Evolutionary conservation across 176 grass and related monocot species (phyloP).

Genomic region (Rhynchospora pubera): DNA sequence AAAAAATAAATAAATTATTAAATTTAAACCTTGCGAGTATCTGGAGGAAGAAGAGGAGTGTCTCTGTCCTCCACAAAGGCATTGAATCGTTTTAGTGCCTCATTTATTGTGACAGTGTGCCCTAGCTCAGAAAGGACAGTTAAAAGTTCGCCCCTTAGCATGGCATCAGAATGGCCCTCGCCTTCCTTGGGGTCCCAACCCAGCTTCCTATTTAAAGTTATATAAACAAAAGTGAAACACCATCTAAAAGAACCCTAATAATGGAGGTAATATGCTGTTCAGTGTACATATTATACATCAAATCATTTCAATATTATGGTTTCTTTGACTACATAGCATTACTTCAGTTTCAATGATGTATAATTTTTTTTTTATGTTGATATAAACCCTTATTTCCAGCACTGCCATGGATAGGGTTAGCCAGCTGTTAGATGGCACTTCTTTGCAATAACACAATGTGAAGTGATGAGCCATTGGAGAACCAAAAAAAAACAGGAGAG

Average conservation of each 20-base stretch:
- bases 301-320: not conserved
- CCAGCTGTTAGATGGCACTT: not conserved
- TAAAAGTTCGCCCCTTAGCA: conserved; percentile 74
- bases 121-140: conserved; percentile 57
- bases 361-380: not conserved
- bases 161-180: conserved; percentile 61
- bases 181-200: conserved; percentile 75
- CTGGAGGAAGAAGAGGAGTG: conserved; percentile 61
- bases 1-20: not conserved
- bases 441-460: not conserved
- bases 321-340: not conserved
- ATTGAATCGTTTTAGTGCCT: conserved; percentile 57
- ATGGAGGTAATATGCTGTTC: not conserved
- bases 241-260: not conserved
- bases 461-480: not conserved
- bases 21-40: conserved; percentile 59
- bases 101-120: conserved; percentile 53
- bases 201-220: conserved; percentile 40
- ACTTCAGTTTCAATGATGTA: not conserved
- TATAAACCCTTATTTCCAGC: not conserved
- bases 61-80: conserved; percentile 69
- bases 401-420: not conserved
- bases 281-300: not conserved
- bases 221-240: not conserved
- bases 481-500: too few relatives aligned